Percentiles rank a stretch among this genome's conserved stretches.
Evolutionary conservation across 164 flowering plant species (phyloP).

Genomic region (Brasenia schreberi): DNA sequence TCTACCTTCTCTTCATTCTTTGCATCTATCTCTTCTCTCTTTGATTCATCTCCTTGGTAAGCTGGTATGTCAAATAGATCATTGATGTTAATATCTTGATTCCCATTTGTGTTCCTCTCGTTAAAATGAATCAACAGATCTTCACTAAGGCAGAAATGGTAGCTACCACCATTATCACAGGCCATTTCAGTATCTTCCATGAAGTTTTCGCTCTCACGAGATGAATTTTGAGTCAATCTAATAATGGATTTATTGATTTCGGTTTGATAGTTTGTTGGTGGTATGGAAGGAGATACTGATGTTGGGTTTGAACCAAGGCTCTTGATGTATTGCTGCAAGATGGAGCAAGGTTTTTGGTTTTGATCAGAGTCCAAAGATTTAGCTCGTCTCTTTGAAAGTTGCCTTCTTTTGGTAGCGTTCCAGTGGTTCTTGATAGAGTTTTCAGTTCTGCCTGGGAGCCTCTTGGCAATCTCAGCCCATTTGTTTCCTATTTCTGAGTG

Average conservation of each 20-base stretch:
- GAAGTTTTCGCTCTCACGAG: neutral
- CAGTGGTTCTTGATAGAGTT: constrained; percentile 88
- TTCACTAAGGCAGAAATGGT: neutral
- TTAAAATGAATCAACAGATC: neutral
- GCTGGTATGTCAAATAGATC: neutral
- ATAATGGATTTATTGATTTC: neutral
- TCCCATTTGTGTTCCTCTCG: neutral
- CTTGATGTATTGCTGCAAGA: constrained; percentile 65
- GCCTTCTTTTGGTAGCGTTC: constrained; percentile 82
- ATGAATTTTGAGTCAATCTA: neutral
- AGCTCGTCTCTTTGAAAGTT: constrained; percentile 27
- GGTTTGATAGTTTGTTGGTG: neutral
- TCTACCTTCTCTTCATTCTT: constrained; percentile 24
- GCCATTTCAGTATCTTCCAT: neutral
- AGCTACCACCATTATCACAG: neutral
- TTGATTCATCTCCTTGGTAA: neutral
- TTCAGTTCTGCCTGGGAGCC: constrained; percentile 71
- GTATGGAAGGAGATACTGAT: neutral
- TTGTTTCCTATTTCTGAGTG: constrained; percentile 71
- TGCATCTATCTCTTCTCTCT: constrained; percentile 2
- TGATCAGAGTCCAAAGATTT: constrained; percentile 37
- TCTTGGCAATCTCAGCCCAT: constrained; percentile 89
- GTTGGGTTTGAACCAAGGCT: constrained; percentile 22
- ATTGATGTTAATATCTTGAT: neutral
- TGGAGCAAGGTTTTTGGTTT: constrained; percentile 29